A percentile compares a stretch with the other conserved stretches of the same genome.
phyloP scores from a whole-genome alignment of 208 protist species.

The Trypanosoma grayi region DNA sequence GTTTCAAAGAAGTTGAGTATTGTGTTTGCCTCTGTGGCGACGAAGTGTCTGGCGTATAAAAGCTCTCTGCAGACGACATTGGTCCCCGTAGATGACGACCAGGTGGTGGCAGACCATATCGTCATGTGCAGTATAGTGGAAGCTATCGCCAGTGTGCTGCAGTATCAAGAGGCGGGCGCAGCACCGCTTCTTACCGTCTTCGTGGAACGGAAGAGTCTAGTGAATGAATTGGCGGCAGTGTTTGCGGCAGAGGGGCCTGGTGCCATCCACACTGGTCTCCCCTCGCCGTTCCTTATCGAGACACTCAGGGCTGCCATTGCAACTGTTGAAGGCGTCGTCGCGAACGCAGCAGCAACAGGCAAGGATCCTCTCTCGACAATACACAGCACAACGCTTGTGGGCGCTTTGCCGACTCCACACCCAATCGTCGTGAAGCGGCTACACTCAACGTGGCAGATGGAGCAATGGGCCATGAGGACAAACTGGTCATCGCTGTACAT shows the following conservation, averaged over 20 bases:
- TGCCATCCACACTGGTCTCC: constrained; percentile 13
- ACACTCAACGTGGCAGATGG: constrained; percentile 50
- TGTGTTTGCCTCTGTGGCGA: constrained; percentile 46
- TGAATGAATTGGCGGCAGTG: constrained; percentile 47
- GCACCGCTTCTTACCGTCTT: constrained; percentile 51
- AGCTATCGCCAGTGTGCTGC: constrained; percentile 64
- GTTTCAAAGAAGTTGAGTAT: constrained; percentile 50
- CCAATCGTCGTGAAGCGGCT: constrained; percentile 71
- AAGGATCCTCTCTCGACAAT: constrained; percentile 23
- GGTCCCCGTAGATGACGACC: neutral
- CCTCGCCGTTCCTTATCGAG: constrained; percentile 57
- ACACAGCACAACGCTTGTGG: constrained; percentile 67
- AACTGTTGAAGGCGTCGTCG: constrained; percentile 33
- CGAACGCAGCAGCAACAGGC: neutral
- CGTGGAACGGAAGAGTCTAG: constrained; percentile 45
- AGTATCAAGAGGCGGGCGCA: constrained; percentile 63
- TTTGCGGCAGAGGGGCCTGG: constrained; percentile 18
- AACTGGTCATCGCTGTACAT: constrained; percentile 83
- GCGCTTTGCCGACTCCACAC: constrained; percentile 74
- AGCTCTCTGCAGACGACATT: neutral
- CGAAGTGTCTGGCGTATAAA: constrained; percentile 35
- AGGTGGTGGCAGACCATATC: constrained; percentile 19
- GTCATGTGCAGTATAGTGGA: constrained; percentile 70
- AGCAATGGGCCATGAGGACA: constrained; percentile 70
- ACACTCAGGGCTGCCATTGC: constrained; percentile 56